Base-by-base conservation (phyloP, 2,329 filamentous ascomycete genomes). In the Monosporascus ibericus region DNA sequence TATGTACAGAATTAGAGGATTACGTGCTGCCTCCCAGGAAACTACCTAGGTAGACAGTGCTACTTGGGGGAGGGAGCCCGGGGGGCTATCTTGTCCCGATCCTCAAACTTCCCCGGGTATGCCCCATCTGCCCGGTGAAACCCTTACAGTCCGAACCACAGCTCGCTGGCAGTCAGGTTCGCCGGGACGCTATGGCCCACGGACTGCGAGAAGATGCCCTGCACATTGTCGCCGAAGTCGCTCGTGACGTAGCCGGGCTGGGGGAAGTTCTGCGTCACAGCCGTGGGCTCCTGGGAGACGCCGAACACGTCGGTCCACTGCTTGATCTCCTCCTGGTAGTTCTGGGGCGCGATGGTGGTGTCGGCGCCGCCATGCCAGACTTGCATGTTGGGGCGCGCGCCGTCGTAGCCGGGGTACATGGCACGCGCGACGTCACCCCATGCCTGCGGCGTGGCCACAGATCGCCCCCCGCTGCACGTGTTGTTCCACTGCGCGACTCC, bases 291-390 rank as follows among this genome's bases (percentile, higher is more conserved):
- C 49, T 68, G 62, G 1, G 59, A 61, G 18, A 72, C 65, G 8
- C 75, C 76, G 50, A 78, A 73, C 1, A 81, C 72, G 18, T 70
- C 73, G 0, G 75, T 72, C 77, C 78, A 81, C 67, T 80, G 71
- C 70, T 81, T 80, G 61, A 80, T 75, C 49, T 75, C 75, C 69
- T 84, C 81, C 39, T 79, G 65, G 60, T 81, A 81, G 65, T 83
- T 83, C 58, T 74, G 72, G 17, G 75, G 75, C 48, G 70, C 68
- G 9, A 84, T 69, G 1, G 73, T 80, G 11, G 64, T 65, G 61
- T 84, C 80, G 3, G 63, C 65, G 38, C 73, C 75, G 40, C 80
- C 80, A 61, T 84, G 80, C 69, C 77, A 83, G 61, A 83, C 73
- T 62, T 80, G 77, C 74, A 84, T 78, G 51, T 72, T 73, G 2